These are phyloP conservation scores for Aspergillus luchuensis DNA, from an alignment of 2,329 filamentous ascomycete species.

Conservation along the genomic window DNA sequence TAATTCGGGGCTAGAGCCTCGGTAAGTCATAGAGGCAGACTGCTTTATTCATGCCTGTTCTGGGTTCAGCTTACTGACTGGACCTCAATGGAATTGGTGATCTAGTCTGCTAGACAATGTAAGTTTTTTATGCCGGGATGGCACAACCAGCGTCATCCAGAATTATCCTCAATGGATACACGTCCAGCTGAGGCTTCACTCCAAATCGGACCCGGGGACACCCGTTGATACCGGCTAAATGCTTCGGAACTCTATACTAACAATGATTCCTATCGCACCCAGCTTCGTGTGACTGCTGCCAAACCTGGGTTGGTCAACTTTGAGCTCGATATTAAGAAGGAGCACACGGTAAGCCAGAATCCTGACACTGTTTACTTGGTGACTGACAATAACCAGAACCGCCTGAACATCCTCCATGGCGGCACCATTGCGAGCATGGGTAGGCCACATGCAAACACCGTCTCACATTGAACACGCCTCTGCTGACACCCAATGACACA, in stretches of 20 bases:
- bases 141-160: neutral
- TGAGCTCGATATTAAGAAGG: slow-evolving; percentile 64
- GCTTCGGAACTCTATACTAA: slow-evolving; percentile 1
- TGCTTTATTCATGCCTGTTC: neutral
- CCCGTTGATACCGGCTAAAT: neutral
- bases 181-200: neutral
- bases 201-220: neutral
- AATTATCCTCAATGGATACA: neutral
- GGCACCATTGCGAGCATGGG: slow-evolving; percentile 66
- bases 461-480: neutral
- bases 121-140: slow-evolving; percentile 21
- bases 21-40: slow-evolving; percentile 54
- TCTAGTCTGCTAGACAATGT: slow-evolving; percentile 44
- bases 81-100: neutral
- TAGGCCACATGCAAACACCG: slow-evolving; percentile 24
- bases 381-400: slow-evolving; percentile 52
- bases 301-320: slow-evolving; percentile 65
- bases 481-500: neutral
- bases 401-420: slow-evolving; percentile 66
- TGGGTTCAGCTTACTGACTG: slow-evolving; percentile 7
- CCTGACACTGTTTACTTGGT: neutral
- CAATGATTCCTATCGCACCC: slow-evolving; percentile 15
- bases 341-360: slow-evolving; percentile 59
- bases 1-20: slow-evolving; percentile 84
- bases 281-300: slow-evolving; percentile 64